phyloP scores from a whole-genome alignment of 1,139 yeast species.

The Protomyces inundatus region DNA sequence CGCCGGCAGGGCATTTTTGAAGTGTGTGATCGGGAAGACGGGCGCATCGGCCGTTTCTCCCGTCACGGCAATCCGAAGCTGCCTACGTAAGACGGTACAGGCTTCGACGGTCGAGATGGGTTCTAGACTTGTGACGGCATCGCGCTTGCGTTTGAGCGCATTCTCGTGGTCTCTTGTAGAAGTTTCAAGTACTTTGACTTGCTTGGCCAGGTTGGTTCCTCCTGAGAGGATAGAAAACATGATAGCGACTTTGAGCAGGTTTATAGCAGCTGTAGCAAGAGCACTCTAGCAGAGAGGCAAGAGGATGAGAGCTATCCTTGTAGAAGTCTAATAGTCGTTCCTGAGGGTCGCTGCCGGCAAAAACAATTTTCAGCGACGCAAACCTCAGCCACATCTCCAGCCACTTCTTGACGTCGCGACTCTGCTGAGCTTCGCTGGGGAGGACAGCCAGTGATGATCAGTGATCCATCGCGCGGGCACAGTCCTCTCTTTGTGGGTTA shows the following conservation, averaged over 20 bases:
- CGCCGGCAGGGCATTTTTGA: slow-evolving; percentile 56
- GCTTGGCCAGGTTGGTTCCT: slow-evolving; percentile 35
- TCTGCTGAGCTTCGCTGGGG: too few species aligned
- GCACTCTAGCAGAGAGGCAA: background rate
- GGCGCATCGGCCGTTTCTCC: slow-evolving; percentile 83
- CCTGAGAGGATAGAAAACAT: slow-evolving; percentile 34
- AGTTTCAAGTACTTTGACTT: slow-evolving; percentile 25
- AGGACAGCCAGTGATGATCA: too few species aligned
- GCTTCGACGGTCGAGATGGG: slow-evolving; percentile 53
- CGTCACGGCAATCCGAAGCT: slow-evolving; percentile 57
- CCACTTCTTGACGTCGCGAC: too few species aligned
- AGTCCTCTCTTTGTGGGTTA: too few species aligned
- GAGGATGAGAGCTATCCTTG: too few species aligned
- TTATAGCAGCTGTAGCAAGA: background rate
- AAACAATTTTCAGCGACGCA: too few species aligned
- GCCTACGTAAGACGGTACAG: slow-evolving; percentile 53
- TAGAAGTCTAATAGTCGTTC: too few species aligned
- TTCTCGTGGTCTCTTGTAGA: background rate
- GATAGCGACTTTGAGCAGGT: background rate
- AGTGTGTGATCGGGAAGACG: slow-evolving; percentile 79
- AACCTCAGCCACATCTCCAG: too few species aligned
- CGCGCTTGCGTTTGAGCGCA: slow-evolving; percentile 29
- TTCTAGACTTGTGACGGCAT: slow-evolving; percentile 34
- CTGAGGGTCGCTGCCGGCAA: too few species aligned
- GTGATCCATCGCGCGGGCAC: too few species aligned